Evolutionary conservation across 163 green algal genomes (phyloP), one percentile per base, ranked within the genome.

Genomic region (Scenedesmus sp.): DNA sequence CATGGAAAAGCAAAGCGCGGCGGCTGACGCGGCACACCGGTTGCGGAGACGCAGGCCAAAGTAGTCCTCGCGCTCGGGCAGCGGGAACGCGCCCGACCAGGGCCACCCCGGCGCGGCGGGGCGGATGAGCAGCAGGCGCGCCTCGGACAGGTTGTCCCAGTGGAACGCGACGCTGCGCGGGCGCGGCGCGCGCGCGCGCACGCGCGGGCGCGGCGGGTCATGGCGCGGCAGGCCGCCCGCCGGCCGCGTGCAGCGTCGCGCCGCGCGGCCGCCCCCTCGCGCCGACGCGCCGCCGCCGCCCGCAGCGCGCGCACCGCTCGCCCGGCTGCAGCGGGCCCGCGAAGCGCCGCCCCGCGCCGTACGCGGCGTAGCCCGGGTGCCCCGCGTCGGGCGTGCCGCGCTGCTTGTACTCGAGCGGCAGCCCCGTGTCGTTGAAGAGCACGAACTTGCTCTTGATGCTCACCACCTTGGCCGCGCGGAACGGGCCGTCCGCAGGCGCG

Each of bases 371-470:
- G 7, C 26, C 36, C 45, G 45, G 31, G 54, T 71, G 42, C n/a
- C 44, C 63, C 5, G 89, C 83, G 81, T 97, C 90, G 0, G 86
- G 83, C 20, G 89, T 93, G 54, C 88, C 88, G 48, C 86, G 81
- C 87, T 97, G 93, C 87, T 97, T 97, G 80, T 95, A 91, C 81
- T 90, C 87, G 28, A 97, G 88, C 4, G 75, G 45, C 67, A 96
- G 82, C 13, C 87, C 91, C 0, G 93, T 97, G 73, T 94, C 85
- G 83, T 97, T 97, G 70, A 95, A 89, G 54, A 96, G 87, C 26
- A 97, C 89, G 83, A 92, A 97, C 81, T 94, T 95, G 81, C 90
- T 92, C 85, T 96, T 96, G 13, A 97, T 84, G 1, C 90, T 94
- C 2, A 97, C 77, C 39, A 97, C 88, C 84, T 97, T 96, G 74